Evolutionary conservation across 345 rosid species (phyloP).

Genomic region (Gossypium sturtianum): DNA sequence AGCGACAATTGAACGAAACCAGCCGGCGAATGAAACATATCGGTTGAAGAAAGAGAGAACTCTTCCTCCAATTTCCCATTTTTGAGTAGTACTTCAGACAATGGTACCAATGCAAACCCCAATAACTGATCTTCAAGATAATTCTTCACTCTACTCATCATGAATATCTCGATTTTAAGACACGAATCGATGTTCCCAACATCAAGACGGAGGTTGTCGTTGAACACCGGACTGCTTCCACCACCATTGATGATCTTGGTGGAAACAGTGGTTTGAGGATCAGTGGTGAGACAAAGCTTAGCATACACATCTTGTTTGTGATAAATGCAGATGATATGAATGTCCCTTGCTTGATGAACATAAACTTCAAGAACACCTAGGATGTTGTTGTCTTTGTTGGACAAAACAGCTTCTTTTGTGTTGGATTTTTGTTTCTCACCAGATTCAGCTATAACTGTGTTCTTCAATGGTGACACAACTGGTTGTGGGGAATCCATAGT

Average conservation of each 20-base stretch:
- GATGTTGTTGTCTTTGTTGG: conserved; percentile 31
- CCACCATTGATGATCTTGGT: conserved; percentile 97
- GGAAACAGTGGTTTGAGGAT: conserved; percentile 70
- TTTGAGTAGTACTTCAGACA: conserved; percentile 69
- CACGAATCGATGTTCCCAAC: conserved; percentile 65
- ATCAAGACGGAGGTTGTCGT: conserved; percentile 60
- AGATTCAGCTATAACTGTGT: conserved; percentile 39
- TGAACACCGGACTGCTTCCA: conserved; percentile 94
- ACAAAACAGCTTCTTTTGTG: conserved; percentile 28
- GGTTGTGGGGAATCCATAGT: conserved; percentile 95
- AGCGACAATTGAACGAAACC: conserved; percentile 90
- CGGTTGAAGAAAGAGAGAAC: conserved; percentile 92
- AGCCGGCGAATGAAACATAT: conserved; percentile 90
- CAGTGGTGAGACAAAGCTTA: conserved; percentile 81
- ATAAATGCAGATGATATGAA: conserved; percentile 98
- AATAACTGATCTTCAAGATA: conserved; percentile 96
- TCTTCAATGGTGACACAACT: conserved; percentile 83
- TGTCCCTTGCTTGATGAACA: conserved; percentile 92
- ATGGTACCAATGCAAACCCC: conserved; percentile 85
- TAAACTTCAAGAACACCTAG: conserved; percentile 68
- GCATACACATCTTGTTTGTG: conserved; percentile 99
- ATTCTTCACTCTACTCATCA: conserved; percentile 98
- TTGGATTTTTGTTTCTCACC: conserved; percentile 46
- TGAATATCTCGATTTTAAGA: conserved; percentile 88
- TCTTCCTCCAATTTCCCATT: conserved; percentile 83